Evolutionary conservation across 2,329 filamentous ascomycete species (phyloP).

Genomic region (Ciborinia camelliae): DNA sequence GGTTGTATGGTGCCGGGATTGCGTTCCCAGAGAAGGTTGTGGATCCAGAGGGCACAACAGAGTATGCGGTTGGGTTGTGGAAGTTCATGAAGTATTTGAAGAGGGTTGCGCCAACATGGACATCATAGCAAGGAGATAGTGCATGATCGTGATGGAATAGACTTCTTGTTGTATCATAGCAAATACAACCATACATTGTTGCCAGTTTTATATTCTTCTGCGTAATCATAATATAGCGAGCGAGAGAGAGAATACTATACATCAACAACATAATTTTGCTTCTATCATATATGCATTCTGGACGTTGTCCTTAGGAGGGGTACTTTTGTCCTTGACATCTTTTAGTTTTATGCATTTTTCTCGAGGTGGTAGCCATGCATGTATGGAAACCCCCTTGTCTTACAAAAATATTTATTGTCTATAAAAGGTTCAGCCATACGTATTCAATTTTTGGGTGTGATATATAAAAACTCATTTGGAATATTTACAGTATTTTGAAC

Average conservation of each 20-base stretch:
- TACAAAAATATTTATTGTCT: too few relatives aligned
- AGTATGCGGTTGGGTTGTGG: conserved; percentile 59
- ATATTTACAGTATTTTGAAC: too few relatives aligned
- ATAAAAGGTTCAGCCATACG: too few relatives aligned
- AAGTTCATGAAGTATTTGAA: conserved; percentile 64
- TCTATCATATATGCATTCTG: neutral
- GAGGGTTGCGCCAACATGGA: conserved; percentile 52
- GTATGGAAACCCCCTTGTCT: too few relatives aligned
- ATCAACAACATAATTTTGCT: neutral
- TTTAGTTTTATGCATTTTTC: too few relatives aligned
- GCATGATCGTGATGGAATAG: neutral
- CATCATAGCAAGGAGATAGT: neutral
- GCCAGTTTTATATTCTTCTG: neutral
- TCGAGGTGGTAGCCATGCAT: too few relatives aligned
- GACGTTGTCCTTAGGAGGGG: too few relatives aligned
- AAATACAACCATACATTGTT: neutral
- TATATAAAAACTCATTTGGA: too few relatives aligned
- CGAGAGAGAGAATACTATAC: neutral
- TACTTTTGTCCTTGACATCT: too few relatives aligned
- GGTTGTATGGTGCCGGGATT: conserved; percentile 59
- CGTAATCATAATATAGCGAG: neutral
- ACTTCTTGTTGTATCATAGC: neutral
- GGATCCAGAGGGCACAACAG: conserved; percentile 59
- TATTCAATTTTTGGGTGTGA: too few relatives aligned
- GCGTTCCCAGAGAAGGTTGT: conserved; percentile 59